Percentiles rank a stretch among this genome's conserved stretches.
These are phyloP conservation scores for Pyrenochaeta sp. DNA, from an alignment of 2,329 filamentous ascomycete genomes.

Conservation along the genomic window DNA sequence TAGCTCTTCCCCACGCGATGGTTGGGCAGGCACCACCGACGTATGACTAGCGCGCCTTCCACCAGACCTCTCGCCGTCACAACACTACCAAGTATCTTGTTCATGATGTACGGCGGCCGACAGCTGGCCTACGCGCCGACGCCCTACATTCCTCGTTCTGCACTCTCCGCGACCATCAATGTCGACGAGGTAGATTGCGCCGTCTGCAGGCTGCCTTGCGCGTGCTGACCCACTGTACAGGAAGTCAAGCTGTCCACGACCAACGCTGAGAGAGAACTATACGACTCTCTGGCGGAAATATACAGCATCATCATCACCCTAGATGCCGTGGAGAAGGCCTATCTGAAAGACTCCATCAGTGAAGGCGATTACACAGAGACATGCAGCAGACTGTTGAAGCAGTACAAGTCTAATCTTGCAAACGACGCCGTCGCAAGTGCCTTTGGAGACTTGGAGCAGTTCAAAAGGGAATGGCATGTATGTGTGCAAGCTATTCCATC, in stretches of 20 bases:
- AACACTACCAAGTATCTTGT: not conserved
- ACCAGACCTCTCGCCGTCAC: not conserved
- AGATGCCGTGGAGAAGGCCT: constrained; percentile 95
- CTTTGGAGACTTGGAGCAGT: constrained; percentile 87
- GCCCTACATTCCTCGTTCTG: constrained; percentile 85
- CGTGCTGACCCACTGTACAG: constrained; percentile 54
- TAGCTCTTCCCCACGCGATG: constrained; percentile 35
- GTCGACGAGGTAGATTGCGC: constrained; percentile 76
- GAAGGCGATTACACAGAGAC: constrained; percentile 96
- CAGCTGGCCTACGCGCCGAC: constrained; percentile 84
- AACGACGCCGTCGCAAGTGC: constrained; percentile 90
- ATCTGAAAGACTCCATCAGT: constrained; percentile 91
- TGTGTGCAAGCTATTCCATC: constrained; percentile 43
- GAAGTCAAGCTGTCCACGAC: constrained; percentile 92
- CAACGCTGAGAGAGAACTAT: constrained; percentile 86
- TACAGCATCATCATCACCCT: constrained; percentile 97
- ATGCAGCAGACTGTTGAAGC: constrained; percentile 89
- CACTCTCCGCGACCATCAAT: constrained; percentile 87
- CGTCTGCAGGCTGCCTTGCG: not conserved
- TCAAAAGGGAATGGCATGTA: constrained; percentile 92
- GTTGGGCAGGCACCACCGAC: constrained; percentile 21
- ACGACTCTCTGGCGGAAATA: constrained; percentile 94
- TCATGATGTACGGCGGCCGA: constrained; percentile 58
- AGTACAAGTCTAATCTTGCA: constrained; percentile 93
- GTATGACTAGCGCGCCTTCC: constrained; percentile 11